Evolutionary conservation across 116 monocot genomes (phyloP), one percentile per base, ranked within the genome.

Genomic region (Iris pallida): DNA sequence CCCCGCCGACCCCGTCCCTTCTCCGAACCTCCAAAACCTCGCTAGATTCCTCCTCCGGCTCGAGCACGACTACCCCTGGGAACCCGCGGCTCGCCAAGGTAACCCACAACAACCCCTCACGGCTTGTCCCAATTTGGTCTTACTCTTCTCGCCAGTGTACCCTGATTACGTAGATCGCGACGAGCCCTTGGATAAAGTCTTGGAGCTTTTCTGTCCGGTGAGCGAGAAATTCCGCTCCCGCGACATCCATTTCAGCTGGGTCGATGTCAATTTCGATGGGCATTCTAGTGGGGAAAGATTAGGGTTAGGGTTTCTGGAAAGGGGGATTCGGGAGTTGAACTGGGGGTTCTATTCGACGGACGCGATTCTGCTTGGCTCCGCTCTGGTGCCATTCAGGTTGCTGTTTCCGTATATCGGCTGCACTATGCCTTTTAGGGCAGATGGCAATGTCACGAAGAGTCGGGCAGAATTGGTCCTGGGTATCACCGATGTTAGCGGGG

Each of bases 61-160:
- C 51, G 83, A 77, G 46, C 71, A 85, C 55, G 81, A 85, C 75
- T 92, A 89, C 65, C 63, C 66, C 4, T 92, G 97, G 92, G 87
- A 92, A 42, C 11, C 46, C n/a, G 40, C 51, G 8, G 58, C 6
- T 10, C 42, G 9, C 10, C 52, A 16, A 65, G 76, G 73, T 73
- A 79, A 42, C 16, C 57, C 5, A 20, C 52, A 62, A 20, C 52
- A 62, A 20, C 61, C 63, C 19, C 48, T 73, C 7, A 5, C 49
- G 4, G 47, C 68, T 42, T 75, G 73, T 51, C 72, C 86, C 20
- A 97, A 92, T 83, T 48, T 97, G 47, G 76, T 90, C n/a, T 30
- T 90, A 3, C 45, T 92, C 17, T 81, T 96, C 75, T 86, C 92
- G 16, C 77, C 84, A 0, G 16, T 85, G 0, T 73, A 70, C 4